These are phyloP conservation scores for Tulasnella sp. DNA, from an alignment of 768 basidiomycete genomes.

Conservation along the genomic window DNA sequence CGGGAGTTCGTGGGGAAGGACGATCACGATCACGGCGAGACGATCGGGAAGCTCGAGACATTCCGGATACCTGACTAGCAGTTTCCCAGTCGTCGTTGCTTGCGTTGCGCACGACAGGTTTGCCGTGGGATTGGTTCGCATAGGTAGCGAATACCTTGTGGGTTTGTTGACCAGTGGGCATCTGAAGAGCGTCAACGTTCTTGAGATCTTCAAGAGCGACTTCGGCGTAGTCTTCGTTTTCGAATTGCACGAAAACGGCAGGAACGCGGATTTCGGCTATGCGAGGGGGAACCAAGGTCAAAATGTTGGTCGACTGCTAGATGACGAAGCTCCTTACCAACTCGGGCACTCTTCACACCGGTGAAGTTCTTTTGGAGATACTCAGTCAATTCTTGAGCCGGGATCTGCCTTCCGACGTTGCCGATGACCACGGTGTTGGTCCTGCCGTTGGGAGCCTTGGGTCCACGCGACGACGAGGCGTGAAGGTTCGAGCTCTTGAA, in stretches of 20 bases:
- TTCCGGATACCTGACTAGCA: background rate
- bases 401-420: background rate
- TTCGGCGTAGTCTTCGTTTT: background rate
- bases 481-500: background rate
- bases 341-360: background rate
- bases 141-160: background rate
- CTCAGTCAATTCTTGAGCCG: background rate
- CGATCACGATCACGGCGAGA: no score
- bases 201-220: background rate
- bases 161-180: background rate
- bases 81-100: background rate
- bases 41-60: background rate
- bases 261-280: background rate
- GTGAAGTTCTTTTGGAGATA: background rate
- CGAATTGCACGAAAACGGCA: background rate
- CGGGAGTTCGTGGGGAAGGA: background rate
- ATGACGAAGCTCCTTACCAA: background rate
- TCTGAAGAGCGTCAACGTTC: background rate
- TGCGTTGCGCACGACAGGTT: background rate
- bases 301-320: background rate
- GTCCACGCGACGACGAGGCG: background rate
- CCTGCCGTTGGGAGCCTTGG: background rate
- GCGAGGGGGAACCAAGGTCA: background rate
- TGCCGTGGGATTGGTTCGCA: background rate
- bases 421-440: background rate